Evolutionary conservation across 2,329 filamentous ascomycete genomes (phyloP), one percentile per base, ranked within the genome.

Genomic region (Trichoderma sp.): DNA sequence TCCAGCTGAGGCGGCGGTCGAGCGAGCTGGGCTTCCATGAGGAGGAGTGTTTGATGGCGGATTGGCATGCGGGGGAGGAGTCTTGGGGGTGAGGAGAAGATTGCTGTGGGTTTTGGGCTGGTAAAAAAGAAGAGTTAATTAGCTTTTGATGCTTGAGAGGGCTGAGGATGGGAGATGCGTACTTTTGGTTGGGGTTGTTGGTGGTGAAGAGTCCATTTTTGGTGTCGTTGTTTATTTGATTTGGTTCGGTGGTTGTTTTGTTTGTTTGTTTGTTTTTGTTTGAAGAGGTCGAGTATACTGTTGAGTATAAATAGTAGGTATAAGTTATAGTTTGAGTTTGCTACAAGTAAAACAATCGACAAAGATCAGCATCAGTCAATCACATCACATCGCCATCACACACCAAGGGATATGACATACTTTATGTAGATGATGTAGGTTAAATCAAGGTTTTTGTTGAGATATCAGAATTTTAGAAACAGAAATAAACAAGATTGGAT

Each of bases 1-100:
- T 84, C 82, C 84, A 89, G 79, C 86, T 87, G 77, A 85, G 84
- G 61, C 86, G 84, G 11, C 84, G 82, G 74, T 83, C 79, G 68
- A 83, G 75, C 30, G 58, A 62, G 21, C 76, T 75, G 8, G 87
- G 87, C 75, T 82, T 83, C 87, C 87, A 89, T 73, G 74, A 77
- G 71, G 76, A 77, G 2, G 81, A 79, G 75, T 78, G 78, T 43
- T 77, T 75, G 75, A 81, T 79, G 32, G 71, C 71, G 61, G 61
- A 30, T 18, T 30, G 66, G 71, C 62, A 57, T 68, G 76, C 76
- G 63, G 70, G 72, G 30, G 58, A 67, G n/a, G 24, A n/a, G 26
- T 70, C 43, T 30, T 60, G 51, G 32, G 65, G 58, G 14, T 56
- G 12, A 58, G 36, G 64, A 57, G 47, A 24, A 24, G 34, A 51